Evolutionary conservation across 192 early-diverging fungal species (phyloP).

Genomic region (Umbelopsis ramanniana): DNA sequence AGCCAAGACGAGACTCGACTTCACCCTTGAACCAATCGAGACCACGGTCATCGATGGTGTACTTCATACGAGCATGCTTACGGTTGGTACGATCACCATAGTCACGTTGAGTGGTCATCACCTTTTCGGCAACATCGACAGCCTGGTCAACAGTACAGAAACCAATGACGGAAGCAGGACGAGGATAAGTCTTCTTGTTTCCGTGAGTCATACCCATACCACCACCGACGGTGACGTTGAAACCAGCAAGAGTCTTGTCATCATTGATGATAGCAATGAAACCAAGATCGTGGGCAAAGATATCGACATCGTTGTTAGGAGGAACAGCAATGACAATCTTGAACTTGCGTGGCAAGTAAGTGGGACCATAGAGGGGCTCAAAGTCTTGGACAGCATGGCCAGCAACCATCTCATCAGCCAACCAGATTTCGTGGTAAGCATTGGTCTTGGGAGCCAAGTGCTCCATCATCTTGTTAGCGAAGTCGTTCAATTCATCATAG

Average conservation of each 20-base stretch:
- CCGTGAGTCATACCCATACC: constrained; percentile 99
- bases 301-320: constrained; percentile 96
- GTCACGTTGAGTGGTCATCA: constrained; percentile 93
- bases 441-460: constrained; percentile 86
- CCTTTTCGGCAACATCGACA: constrained; percentile 84
- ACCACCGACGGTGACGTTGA: constrained; percentile 94
- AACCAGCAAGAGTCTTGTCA: constrained; percentile 79
- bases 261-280: constrained; percentile 88
- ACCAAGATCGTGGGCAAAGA: constrained; percentile 95
- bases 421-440: constrained; percentile 98
- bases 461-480: constrained; percentile 69
- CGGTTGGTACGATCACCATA: constrained; percentile 96
- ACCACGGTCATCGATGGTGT: constrained; percentile 96
- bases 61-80: constrained; percentile 98
- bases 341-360: constrained; percentile 96
- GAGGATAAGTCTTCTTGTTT: constrained; percentile 97
- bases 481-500: constrained; percentile 78
- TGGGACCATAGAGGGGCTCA: constrained; percentile 92
- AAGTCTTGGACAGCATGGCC: constrained; percentile 78
- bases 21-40: constrained; percentile 90
- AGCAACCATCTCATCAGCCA: constrained; percentile 88
- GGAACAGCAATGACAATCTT: constrained; percentile 94
- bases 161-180: constrained; percentile 77
- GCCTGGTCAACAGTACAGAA: constrained; percentile 81
- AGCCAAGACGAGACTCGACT: constrained; percentile 83